Conservation (phyloP, 352 stramenopile genomes). For the Globisporangium solare region DNA sequence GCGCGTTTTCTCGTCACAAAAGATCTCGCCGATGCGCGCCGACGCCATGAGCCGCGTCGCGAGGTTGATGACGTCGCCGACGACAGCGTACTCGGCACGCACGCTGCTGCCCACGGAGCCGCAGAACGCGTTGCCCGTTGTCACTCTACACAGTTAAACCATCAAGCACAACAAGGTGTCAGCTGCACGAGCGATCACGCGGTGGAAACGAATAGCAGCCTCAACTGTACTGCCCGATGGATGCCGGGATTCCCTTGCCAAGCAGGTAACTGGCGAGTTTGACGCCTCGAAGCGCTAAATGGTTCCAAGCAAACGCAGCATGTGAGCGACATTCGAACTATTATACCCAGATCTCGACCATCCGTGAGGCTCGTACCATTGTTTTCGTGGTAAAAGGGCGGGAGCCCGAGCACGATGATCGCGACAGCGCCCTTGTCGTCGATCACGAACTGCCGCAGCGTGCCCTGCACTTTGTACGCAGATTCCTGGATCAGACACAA, state of each 20-base stretch:
- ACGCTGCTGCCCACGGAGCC: conserved; percentile 64
- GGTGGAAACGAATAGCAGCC: neutral
- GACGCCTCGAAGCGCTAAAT: conserved; percentile 47
- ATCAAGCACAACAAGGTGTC: conserved; percentile 2
- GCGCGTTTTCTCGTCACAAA: conserved; percentile 68
- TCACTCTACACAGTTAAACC: conserved; percentile 48
- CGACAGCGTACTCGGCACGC: conserved; percentile 76
- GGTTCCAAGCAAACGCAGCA: conserved; percentile 5
- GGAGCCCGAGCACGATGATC: conserved; percentile 72
- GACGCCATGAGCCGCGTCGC: conserved; percentile 73
- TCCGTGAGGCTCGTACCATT: conserved; percentile 34
- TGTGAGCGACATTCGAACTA: neutral
- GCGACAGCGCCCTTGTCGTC: conserved; percentile 83
- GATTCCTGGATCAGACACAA: conserved; percentile 71
- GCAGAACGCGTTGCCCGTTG: conserved; percentile 69
- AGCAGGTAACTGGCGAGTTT: conserved; percentile 62
- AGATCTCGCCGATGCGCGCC: conserved; percentile 47
- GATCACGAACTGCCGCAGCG: conserved; percentile 82
- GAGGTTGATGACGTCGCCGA: conserved; percentile 84
- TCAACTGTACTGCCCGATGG: conserved; percentile 49
- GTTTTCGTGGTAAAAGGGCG: conserved; percentile 84
- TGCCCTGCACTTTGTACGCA: conserved; percentile 75
- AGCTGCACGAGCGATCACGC: neutral
- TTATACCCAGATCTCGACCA: neutral
- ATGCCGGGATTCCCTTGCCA: conserved; percentile 56